Base-by-base conservation (phyloP, 2,329 filamentous ascomycete species). In the Fusarium temperatum region DNA sequence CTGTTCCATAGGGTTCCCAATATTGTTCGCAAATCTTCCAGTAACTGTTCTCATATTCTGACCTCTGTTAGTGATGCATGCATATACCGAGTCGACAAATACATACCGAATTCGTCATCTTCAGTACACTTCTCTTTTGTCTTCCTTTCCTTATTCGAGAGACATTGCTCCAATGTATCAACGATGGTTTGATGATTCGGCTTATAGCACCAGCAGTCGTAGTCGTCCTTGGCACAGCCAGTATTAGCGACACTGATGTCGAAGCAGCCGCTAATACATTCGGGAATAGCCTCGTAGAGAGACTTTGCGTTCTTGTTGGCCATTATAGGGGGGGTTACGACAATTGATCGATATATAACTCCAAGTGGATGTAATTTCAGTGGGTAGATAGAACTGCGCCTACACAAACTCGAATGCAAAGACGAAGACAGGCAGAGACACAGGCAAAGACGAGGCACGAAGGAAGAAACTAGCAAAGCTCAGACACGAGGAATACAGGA, bases 11-110 rank as follows among this genome's bases (percentile, higher is more conserved):
- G 9, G 66, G 53, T 45, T 78, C 76, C 76, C 76, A 78, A 9
- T 78, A 78, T 39, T 78, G 69, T 51, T 78, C 70, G 10, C 76
- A 78, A 32, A 78, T 78, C 53, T 74, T 76, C 76, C 76, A 78
- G n/a, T 78, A 78, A 18, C 74, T 77, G 20, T 78, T 75, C 47
- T 78, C 75, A 63, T 76, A 78, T 41, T 72, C 75, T 78, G 12
- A 4, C 17, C n/a, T 32, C 12, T 42, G n/a, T 65, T 47, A 72
- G 58, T 45, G 18, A 57, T 20, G 35, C 17, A 18, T 24, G 6
- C 11, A 32, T 14, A 28, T 13, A 18, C 15, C 8, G 3, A n/a
- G 3, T 30, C 15, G 10, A 6, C 6, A n/a, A 7, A 18, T 44
- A 8, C 76, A 28, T 68, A 78, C 76, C 60, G 32, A 77, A 77